phyloP scores from a whole-genome alignment of 352 stramenopile species.

The Blastocystis hominis region DNA sequence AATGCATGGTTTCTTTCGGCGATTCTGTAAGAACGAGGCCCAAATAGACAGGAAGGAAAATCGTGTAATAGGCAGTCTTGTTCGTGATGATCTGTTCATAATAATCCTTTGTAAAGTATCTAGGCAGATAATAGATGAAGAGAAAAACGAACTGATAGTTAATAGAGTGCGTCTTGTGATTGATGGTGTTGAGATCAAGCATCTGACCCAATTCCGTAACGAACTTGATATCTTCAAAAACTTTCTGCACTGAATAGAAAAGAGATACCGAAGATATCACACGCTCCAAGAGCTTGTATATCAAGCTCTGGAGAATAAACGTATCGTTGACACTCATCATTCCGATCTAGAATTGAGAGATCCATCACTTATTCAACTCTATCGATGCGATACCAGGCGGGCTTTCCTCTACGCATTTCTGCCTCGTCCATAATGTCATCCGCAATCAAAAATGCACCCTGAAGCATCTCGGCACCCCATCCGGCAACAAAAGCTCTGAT shows the following conservation, averaged over 20 bases:
- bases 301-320: slow-evolving; percentile 14
- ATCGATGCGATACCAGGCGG: not conserved
- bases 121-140: not conserved
- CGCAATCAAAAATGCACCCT: slow-evolving; percentile 14
- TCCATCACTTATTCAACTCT: not conserved
- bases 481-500: not conserved
- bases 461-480: slow-evolving; percentile 21
- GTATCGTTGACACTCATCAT: slow-evolving; percentile 41
- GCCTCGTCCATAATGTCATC: slow-evolving; percentile 52
- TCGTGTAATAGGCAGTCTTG: slow-evolving; percentile 39
- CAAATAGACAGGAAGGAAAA: slow-evolving; percentile 20
- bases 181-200: slow-evolving; percentile 20
- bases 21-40: not conserved
- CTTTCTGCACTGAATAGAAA: not conserved
- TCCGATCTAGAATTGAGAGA: not conserved
- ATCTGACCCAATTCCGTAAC: slow-evolving; percentile 13
- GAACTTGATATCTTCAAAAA: slow-evolving; percentile 31
- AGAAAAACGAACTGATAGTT: not conserved
- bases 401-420: slow-evolving; percentile 1
- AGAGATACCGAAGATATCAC: not conserved
- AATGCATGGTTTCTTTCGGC: not conserved
- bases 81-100: slow-evolving; percentile 26
- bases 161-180: not conserved
- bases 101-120: slow-evolving; percentile 2
- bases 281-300: not conserved